Evolutionary conservation across 345 rosid genomes (phyloP), one percentile per base, ranked within the genome.

Genomic region (Orychophragmus violaceus): DNA sequence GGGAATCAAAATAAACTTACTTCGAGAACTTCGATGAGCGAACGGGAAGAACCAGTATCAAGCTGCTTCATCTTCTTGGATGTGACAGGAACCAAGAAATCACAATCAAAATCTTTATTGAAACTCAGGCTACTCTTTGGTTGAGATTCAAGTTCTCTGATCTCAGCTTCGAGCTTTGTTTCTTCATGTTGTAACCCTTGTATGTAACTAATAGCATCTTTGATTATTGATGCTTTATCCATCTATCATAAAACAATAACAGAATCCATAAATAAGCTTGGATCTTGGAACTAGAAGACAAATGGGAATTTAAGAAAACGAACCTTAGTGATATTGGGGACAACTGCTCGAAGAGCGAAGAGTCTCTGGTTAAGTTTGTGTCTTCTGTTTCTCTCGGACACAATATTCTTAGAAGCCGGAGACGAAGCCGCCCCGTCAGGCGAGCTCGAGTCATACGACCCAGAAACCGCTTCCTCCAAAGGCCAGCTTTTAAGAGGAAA

Each of bases 161-260:
- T 85, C 80, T 94, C 93, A 2, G 81, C 79, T 49, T 79, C 83
- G 21, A 94, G 85, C 65, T 82, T 80, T 35, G 69, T 75, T 72
- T 94, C 92, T 74, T 88, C 96, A 1, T 84, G 83, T 11, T 88
- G 99, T 69, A 94, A 64, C 42, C 90, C 88, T 71, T 90, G 82
- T 52, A 94, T 90, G 76, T 94, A 90, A 44, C 84, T 85, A 23
- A 94, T 94, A 5, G 99, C 97, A 27, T 94, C 99, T 74, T 87
- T 94, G 62, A 94, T 82, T 67, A 94, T 94, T n/a, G 99, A 94
- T 12, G 99, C 99, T 81, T 88, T 94, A 66, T 94, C 99, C 99
- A 94, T 94, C 99, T 94, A 66, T 10, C 50, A 62, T n/a, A 24
- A 14, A 62, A 5, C 2, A 14, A 5, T 5, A 52, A 8, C 29